Evolutionary conservation across 2,329 filamentous ascomycete genomes (phyloP).

Genomic region (Seiridium cupressi): DNA sequence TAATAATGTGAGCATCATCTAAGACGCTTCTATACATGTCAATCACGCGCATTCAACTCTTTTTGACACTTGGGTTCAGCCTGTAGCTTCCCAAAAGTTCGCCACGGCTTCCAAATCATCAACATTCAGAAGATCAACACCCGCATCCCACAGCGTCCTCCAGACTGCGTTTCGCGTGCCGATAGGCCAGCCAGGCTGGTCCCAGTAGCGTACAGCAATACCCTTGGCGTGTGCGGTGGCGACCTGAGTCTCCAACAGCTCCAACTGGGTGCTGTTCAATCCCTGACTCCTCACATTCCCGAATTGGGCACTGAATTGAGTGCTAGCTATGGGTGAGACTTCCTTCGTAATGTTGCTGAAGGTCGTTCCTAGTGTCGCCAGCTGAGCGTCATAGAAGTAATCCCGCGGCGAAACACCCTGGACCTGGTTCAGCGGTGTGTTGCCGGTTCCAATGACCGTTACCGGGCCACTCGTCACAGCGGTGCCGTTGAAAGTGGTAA

Average conservation of each 20-base stretch:
- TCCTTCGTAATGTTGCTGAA: constrained; percentile 20
- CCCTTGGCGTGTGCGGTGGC: constrained; percentile 51
- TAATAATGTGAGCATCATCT: too few species aligned
- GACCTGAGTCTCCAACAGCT: constrained; percentile 51
- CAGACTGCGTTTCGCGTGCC: constrained; percentile 58
- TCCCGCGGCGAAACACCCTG: constrained; percentile 50
- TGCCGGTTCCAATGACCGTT: constrained; percentile 66
- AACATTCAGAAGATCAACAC: constrained; percentile 61
- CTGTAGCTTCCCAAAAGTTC: constrained; percentile 8
- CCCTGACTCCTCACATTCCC: constrained; percentile 31
- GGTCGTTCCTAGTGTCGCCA: constrained; percentile 17
- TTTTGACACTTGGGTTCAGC: neutral
- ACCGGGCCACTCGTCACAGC: constrained; percentile 51
- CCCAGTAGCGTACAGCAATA: constrained; percentile 62
- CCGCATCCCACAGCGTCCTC: constrained; percentile 53
- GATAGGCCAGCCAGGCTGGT: constrained; percentile 58
- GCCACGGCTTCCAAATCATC: constrained; percentile 58
- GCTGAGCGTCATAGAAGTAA: constrained; percentile 54
- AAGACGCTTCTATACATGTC: too few species aligned
- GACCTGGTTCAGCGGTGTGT: constrained; percentile 53
- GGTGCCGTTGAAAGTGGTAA: constrained; percentile 48
- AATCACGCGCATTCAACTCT: too few species aligned
- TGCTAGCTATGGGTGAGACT: constrained; percentile 25
- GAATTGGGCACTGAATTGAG: constrained; percentile 33
- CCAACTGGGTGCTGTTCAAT: constrained; percentile 46